phyloP scores from a whole-genome alignment of 495 filamentous ascomycete species.

The Penicillium antarcticum region DNA sequence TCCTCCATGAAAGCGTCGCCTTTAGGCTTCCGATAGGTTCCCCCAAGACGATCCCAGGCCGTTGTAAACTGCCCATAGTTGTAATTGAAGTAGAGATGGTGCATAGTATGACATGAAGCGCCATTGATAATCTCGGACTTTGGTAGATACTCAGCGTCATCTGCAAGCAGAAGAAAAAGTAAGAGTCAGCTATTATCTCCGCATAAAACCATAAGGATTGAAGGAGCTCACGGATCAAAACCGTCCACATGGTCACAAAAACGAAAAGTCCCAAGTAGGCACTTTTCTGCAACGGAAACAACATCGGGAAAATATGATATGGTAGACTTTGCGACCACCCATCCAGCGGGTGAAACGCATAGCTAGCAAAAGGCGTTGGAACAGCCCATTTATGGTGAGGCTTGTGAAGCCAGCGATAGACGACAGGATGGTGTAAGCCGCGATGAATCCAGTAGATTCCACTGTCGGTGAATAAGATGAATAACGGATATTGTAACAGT shows the following conservation, averaged over 20 bases:
- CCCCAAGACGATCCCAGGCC: conserved; percentile 84
- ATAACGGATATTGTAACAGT: conserved; percentile 79
- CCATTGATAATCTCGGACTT: conserved; percentile 84
- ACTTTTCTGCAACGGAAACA: conserved; percentile 89
- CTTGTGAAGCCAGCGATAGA: conserved; percentile 91
- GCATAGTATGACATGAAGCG: conserved; percentile 90
- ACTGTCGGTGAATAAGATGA: conserved; percentile 87
- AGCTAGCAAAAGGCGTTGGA: conserved; percentile 85
- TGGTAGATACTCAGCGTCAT: conserved; percentile 89
- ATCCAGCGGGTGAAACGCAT: conserved; percentile 93
- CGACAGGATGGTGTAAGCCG: conserved; percentile 68
- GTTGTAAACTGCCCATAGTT: conserved; percentile 97
- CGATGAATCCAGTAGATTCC: conserved; percentile 94
- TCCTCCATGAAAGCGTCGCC: conserved; percentile 17
- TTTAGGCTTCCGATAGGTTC: conserved; percentile 74
- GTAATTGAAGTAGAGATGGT: conserved; percentile 95
- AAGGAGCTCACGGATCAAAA: conserved; percentile 66
- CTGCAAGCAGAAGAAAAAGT: conserved; percentile 6
- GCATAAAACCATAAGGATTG: no score
- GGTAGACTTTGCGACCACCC: conserved; percentile 88
- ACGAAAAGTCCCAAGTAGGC: conserved; percentile 79
- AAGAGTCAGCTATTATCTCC: neutral
- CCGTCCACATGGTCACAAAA: conserved; percentile 94
- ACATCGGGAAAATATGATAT: conserved; percentile 86
- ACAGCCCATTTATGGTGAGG: conserved; percentile 99